Evolutionary conservation across 1,284 basidiomycete genomes (phyloP).

Genomic region (Caloboletus firmus): DNA sequence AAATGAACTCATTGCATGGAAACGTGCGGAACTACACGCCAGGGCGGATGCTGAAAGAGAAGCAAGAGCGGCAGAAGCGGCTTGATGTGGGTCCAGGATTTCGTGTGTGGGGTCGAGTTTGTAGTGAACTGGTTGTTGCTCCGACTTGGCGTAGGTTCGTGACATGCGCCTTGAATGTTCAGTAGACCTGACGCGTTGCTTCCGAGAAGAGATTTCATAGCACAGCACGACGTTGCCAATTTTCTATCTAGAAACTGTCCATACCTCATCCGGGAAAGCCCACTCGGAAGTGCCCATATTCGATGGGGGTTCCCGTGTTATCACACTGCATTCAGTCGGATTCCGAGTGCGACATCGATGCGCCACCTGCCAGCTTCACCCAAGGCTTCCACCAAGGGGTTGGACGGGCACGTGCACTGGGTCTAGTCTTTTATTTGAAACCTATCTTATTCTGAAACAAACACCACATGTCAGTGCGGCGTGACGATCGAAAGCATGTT

Average conservation of each 20-base stretch:
- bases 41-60: slow-evolving; percentile 32
- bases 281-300: not conserved
- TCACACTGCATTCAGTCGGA: not conserved
- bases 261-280: slow-evolving; percentile 14
- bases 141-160: slow-evolving; percentile 24
- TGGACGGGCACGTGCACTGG: not conserved
- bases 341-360: not conserved
- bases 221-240: slow-evolving; percentile 8
- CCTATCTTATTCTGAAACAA: not conserved
- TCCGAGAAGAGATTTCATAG: slow-evolving; percentile 10
- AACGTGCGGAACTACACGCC: slow-evolving; percentile 55
- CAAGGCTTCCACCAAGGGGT: not conserved
- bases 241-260: slow-evolving; percentile 24
- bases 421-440: not conserved
- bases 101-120: not conserved
- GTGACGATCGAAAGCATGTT: slow-evolving; percentile 14
- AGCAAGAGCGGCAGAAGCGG: slow-evolving; percentile 18
- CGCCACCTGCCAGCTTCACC: not conserved
- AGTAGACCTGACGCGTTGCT: slow-evolving; percentile 11
- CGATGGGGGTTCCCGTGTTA: slow-evolving; percentile 1
- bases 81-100: slow-evolving; percentile 15
- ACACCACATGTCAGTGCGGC: not conserved
- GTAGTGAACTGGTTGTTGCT: not conserved
- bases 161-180: slow-evolving; percentile 3
- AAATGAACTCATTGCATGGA: slow-evolving; percentile 57